Base-by-base conservation (phyloP, 768 basidiomycete species). In the Crepidotus variabilis region DNA sequence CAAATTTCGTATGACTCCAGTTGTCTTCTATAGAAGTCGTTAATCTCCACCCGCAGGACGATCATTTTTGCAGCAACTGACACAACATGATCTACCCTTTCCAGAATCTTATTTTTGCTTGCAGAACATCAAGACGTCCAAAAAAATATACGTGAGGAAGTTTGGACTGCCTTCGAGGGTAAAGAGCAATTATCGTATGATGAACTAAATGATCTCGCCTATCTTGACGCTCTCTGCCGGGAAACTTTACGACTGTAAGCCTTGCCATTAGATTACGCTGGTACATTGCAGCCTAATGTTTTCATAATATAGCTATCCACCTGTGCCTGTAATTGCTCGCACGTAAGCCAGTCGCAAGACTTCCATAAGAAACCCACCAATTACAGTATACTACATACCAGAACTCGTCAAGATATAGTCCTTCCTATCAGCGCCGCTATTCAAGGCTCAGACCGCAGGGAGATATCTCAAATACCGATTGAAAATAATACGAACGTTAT, bases 381-480 rank as follows among this genome's bases (percentile, higher is more conserved):
- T 22, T 21, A 14, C 20, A 22, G 16, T n/a, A n/a, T n/a, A n/a
- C n/a, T n/a, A n/a, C n/a, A 3, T 22, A 52, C 16, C 52, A 80
- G 78, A 2, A 57, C 73, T 8, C 63, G 64, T 5, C 49, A 75
- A 51, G 75, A 78, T 52, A 61, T 63, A 16, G 54, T 78, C 7
- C 62, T 82, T 1, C 81, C 81, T 9, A 68, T 82, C 6, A 71
- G 67, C 0, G 61, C 60, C 4, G 76, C 78, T 0, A 63, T 82
- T 39, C 57, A 57, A 28, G 73, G 73, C 2, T 24, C 61, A 1
- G 69, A 78, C 60, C 78, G 78, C 7, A 56, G 62, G 20, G 62
- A 69, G 5, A 68, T 79, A 13, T 51, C 61, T 9, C 71, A 75
- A 50, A 63, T 82, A 13, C 51, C 67, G 1, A 60, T 83, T 13